Evolutionary conservation across 805 yeast genomes (phyloP).

Genomic region (Isabelozyma heimii): DNA sequence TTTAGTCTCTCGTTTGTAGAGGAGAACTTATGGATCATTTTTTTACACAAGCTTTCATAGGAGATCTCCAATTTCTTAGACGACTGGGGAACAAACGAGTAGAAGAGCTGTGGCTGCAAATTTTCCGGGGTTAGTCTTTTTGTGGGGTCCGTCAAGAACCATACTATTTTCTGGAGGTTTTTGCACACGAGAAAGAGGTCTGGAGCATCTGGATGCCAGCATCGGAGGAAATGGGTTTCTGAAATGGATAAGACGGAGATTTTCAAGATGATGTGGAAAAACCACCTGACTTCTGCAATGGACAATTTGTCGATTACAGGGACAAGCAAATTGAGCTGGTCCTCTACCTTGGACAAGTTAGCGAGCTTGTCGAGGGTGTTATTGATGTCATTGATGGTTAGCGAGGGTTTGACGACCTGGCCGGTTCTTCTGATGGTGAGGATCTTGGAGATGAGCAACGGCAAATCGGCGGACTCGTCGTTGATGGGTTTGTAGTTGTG

Average conservation of each 20-base stretch:
- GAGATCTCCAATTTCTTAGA: conserved; percentile 54
- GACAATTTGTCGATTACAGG: conserved; percentile 54
- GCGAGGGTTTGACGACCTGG: conserved; percentile 22
- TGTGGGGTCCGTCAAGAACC: conserved; percentile 51
- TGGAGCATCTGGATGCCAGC: conserved; percentile 81
- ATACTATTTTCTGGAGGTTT: conserved; percentile 58
- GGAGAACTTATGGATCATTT: conserved; percentile 22
- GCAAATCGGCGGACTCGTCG: conserved; percentile 37
- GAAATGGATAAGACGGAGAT: conserved; percentile 57
- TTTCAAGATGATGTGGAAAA: conserved; percentile 65
- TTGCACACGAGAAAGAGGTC: conserved; percentile 63
- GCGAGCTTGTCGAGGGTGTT: conserved; percentile 25
- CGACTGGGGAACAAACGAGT: conserved; percentile 75
- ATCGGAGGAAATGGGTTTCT: conserved; percentile 53
- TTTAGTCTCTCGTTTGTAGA: conserved; percentile 13
- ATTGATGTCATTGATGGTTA: conserved; percentile 30
- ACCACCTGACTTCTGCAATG: conserved; percentile 63
- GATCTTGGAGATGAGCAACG: conserved; percentile 50
- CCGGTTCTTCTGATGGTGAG: conserved; percentile 52
- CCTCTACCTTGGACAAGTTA: conserved; percentile 20
- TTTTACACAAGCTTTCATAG: conserved; percentile 49
- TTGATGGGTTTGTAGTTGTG: conserved; percentile 35
- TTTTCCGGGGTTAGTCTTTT: conserved; percentile 40
- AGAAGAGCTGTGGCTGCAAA: conserved; percentile 41
- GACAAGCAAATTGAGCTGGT: conserved; percentile 44